Base-by-base conservation (phyloP, 768 basidiomycete species). In the Hericium alpestre region DNA sequence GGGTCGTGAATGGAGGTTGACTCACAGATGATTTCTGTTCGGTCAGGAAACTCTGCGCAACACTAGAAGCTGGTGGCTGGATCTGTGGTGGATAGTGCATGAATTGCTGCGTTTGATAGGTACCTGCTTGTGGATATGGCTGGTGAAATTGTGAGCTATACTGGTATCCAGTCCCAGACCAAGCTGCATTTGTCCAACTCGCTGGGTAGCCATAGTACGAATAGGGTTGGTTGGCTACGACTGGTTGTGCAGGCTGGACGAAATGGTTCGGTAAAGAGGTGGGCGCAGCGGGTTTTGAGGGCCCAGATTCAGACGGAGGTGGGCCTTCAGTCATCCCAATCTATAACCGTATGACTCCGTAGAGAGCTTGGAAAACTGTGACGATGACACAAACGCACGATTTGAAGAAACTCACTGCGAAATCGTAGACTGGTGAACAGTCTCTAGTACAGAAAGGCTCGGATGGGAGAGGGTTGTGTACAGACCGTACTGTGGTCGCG, bases 151-250 rank as follows among this genome's bases (percentile, higher is more conserved):
- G 20, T 53, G 57, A 1, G 51, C 43, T 41, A 38, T 65, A 63
- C 27, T 59, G 63, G 50, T 67, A 63, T 0, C 51, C 48, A 18
- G 57, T 61, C 27, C 41, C 37, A 49, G 56, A 56, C 57, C 59
- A 64, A 38, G 59, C 54, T 25, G 64, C 59, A 18, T 61, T 59
- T n/a, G 64, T 43, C 40, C 64, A 60, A 48, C 61, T 60, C 8
- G 63, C 54, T 10, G 63, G 60, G 22, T 65, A 65, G 1, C 60
- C 56, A 51, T 67, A 68, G 38, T 67, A 67, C 2, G 63, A 51
- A 40, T 61, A 57, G 13, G 58, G 47, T 23, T 58, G 58, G 52
- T 39, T 59, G 43, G 49, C 41, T 38, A 55, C 56, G 50, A 48
- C 59, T 49, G 58, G 47, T 32, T 32, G 63, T 51, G 8, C 32